Percentiles rank a stretch among this genome's conserved stretches.
Conservation (phyloP, 352 stramenopile species). For the Phytophthora constricta region DNA sequence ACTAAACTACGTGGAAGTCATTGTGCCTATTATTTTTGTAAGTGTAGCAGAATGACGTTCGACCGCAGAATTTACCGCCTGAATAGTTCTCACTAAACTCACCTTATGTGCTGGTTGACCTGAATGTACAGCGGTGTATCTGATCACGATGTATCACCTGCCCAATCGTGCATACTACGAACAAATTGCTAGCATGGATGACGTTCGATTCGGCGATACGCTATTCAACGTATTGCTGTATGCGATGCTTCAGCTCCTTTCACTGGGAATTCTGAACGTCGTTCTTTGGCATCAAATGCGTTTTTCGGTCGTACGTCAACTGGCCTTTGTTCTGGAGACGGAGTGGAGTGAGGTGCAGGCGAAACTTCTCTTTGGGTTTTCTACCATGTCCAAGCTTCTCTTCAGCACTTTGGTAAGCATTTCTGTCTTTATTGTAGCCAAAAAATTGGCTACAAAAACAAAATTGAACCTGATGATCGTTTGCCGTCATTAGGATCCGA, state of each 20-base stretch:
- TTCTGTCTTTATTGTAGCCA: too few species aligned
- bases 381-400: constrained; percentile 26
- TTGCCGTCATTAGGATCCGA: constrained; percentile 20
- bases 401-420: constrained; percentile 34
- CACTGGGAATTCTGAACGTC: constrained; percentile 10
- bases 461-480: background rate
- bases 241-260: constrained; percentile 8
- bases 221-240: constrained; percentile 15
- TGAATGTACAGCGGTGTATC: constrained; percentile 19
- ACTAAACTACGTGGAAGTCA: constrained; percentile 32
- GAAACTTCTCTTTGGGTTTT: constrained; percentile 29
- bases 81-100: too few species aligned
- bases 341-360: constrained; percentile 4
- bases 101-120: background rate
- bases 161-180: constrained; percentile 38
- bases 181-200: constrained; percentile 14
- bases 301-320: constrained; percentile 8
- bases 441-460: background rate
- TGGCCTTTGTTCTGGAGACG: constrained; percentile 22
- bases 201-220: background rate
- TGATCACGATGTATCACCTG: constrained; percentile 27
- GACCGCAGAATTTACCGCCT: too few species aligned
- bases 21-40: constrained; percentile 25
- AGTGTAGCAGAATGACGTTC: background rate
- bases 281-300: constrained; percentile 3